Percentiles rank a stretch among this genome's conserved stretches.
Conservation (phyloP, 163 green algal genomes). For the Picocystis sp. region DNA sequence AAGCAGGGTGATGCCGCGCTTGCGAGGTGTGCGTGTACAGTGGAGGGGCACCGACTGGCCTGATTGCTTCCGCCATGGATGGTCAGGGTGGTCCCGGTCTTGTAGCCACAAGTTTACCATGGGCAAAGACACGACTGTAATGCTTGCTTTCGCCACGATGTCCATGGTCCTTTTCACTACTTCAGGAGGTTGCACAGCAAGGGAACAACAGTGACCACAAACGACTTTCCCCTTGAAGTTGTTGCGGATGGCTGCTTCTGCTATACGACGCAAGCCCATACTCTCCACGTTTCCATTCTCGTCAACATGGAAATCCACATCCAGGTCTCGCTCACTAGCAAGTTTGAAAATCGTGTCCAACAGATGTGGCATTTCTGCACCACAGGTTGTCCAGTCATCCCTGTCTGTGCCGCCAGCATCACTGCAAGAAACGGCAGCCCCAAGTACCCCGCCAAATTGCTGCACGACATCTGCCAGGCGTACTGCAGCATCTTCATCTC, state of each 20-base stretch:
- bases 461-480: slow-evolving; percentile 36
- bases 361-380: slow-evolving; percentile 31
- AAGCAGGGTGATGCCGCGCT: slow-evolving; percentile 29
- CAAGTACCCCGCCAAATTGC: slow-evolving; percentile 32
- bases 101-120: slow-evolving; percentile 62
- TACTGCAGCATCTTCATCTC: slow-evolving; percentile 24
- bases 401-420: slow-evolving; percentile 32
- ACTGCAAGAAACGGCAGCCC: slow-evolving; percentile 47
- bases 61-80: too few relatives aligned
- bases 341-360: slow-evolving; percentile 53
- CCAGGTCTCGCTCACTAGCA: slow-evolving; percentile 35
- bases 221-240: slow-evolving; percentile 43
- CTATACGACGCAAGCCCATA: slow-evolving; percentile 40
- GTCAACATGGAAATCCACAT: slow-evolving; percentile 59
- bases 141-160: slow-evolving; percentile 14
- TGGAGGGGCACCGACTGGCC: too few relatives aligned
- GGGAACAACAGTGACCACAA: slow-evolving; percentile 57
- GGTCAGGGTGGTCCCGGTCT: slow-evolving; percentile 18
- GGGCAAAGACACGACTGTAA: slow-evolving; percentile 48
- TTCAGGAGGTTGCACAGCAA: slow-evolving; percentile 25
- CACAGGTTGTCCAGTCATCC: slow-evolving; percentile 57
- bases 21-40: slow-evolving; percentile 19
- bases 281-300: slow-evolving; percentile 51
- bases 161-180: slow-evolving; percentile 23
- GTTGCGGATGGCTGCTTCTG: slow-evolving; percentile 34